A percentile compares a stretch with the other conserved stretches of the same genome.
These are phyloP conservation scores for Hydnomerulius pinastri DNA, from an alignment of 768 basidiomycete species.

Conservation along the genomic window DNA sequence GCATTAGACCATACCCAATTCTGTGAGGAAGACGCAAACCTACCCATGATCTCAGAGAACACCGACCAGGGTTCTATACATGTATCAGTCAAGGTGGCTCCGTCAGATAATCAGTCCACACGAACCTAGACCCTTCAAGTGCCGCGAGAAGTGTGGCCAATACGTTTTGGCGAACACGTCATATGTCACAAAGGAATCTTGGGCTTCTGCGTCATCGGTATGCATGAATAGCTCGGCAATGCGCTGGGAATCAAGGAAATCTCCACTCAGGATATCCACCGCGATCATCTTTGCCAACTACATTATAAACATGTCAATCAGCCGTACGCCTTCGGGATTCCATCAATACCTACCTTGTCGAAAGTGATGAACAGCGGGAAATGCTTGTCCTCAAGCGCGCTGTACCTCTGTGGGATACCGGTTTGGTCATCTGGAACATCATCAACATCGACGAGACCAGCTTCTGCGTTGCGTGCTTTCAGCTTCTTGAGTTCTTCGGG, in stretches of 20 bases:
- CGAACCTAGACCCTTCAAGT: conserved; percentile 54
- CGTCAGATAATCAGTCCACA: neutral
- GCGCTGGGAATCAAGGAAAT: conserved; percentile 3
- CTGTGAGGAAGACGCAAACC: conserved; percentile 5
- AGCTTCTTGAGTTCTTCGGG: conserved; percentile 40
- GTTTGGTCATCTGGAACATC: conserved; percentile 36
- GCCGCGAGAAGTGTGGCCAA: conserved; percentile 61
- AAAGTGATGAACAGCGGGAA: conserved; percentile 75
- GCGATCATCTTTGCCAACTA: conserved; percentile 31
- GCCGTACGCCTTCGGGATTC: neutral
- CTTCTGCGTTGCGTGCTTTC: conserved; percentile 18
- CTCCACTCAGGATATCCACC: conserved; percentile 15
- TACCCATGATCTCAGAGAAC: conserved; percentile 67
- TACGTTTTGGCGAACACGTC: conserved; percentile 49
- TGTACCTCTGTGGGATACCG: conserved; percentile 48
- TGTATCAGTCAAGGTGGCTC: neutral
- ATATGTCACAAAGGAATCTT: conserved; percentile 43
- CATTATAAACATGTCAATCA: neutral
- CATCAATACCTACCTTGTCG: conserved; percentile 49
- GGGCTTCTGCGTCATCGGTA: conserved; percentile 13
- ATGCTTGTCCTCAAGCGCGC: conserved; percentile 55
- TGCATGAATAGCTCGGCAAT: conserved; percentile 15
- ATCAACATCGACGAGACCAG: conserved; percentile 34
- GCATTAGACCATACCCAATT: neutral
- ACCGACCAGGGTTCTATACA: conserved; percentile 58